Evolutionary conservation across 768 basidiomycete species (phyloP).

Genomic region (Termitomyces sp.): DNA sequence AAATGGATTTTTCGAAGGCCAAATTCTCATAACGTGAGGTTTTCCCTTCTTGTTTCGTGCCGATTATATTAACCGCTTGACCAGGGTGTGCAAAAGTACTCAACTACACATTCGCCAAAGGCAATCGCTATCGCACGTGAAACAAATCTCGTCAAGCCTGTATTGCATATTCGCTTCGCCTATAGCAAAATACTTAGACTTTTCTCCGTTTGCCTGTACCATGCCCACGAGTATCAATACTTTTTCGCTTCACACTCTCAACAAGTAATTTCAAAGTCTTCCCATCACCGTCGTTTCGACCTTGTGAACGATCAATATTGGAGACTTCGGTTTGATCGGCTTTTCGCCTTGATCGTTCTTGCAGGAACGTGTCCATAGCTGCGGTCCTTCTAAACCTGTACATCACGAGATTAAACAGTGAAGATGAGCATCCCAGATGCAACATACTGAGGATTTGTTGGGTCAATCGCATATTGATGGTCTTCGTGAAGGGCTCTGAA

Average conservation of each 20-base stretch:
- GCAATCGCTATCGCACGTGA: background rate
- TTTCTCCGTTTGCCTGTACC: slow-evolving; percentile 36
- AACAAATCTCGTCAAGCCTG: background rate
- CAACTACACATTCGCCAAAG: background rate
- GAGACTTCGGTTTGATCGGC: slow-evolving; percentile 23
- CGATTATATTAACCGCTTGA: background rate
- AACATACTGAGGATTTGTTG: slow-evolving; percentile 88
- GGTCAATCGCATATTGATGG: slow-evolving; percentile 91
- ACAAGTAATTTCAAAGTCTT: slow-evolving; percentile 62
- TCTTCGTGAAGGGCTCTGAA: slow-evolving; percentile 88
- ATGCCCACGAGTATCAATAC: slow-evolving; percentile 21
- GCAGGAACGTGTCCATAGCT: slow-evolving; percentile 78
- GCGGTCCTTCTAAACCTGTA: slow-evolving; percentile 88
- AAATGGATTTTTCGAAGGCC: slow-evolving; percentile 90
- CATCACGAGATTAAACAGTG: slow-evolving; percentile 2
- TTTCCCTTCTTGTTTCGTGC: background rate
- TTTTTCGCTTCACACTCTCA: slow-evolving; percentile 85
- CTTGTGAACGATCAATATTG: slow-evolving; percentile 9
- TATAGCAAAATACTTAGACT: slow-evolving; percentile 15
- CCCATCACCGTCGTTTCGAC: background rate
- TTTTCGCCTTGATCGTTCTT: slow-evolving; percentile 73
- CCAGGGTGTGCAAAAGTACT: background rate
- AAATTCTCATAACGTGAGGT: slow-evolving; percentile 50
- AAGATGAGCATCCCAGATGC: background rate
- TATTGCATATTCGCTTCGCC: background rate